These are phyloP conservation scores for Oryza glaberrima DNA, from an alignment of 176 grass and related monocot genomes.

Conservation along the genomic window DNA sequence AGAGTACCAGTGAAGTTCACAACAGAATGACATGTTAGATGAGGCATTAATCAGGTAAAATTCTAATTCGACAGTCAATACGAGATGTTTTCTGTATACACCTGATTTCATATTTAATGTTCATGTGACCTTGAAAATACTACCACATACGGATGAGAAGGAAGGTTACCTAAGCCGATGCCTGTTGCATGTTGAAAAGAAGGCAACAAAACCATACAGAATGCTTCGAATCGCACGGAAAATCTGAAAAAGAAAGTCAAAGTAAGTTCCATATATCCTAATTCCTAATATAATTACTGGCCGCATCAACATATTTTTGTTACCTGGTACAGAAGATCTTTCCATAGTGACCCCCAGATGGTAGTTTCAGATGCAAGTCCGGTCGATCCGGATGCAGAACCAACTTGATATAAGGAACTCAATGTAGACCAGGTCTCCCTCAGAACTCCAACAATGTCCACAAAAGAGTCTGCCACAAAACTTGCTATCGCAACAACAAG, in stretches of 20 bases:
- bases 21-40: background rate
- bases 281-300: background rate
- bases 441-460: slow-evolving; percentile 52
- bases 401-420: slow-evolving; percentile 73
- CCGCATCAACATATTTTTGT: background rate
- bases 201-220: slow-evolving; percentile 94
- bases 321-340: slow-evolving; percentile 96
- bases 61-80: slow-evolving; percentile 1
- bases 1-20: background rate
- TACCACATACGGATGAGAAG: background rate
- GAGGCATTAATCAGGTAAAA: background rate
- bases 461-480: slow-evolving; percentile 62
- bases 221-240: slow-evolving; percentile 90
- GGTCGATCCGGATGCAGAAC: slow-evolving; percentile 54
- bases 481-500: slow-evolving; percentile 56
- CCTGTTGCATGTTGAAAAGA: slow-evolving; percentile 94
- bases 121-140: background rate
- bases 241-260: slow-evolving; percentile 58
- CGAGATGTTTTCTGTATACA: background rate
- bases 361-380: slow-evolving; percentile 57
- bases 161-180: slow-evolving; percentile 84
- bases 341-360: slow-evolving; percentile 80
- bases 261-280: slow-evolving; percentile 25
- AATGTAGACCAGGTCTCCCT: slow-evolving; percentile 67
- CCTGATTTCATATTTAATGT: slow-evolving; percentile 21